phyloP scores from a whole-genome alignment of 306 rosid species.

The Rosa lucieae region DNA sequence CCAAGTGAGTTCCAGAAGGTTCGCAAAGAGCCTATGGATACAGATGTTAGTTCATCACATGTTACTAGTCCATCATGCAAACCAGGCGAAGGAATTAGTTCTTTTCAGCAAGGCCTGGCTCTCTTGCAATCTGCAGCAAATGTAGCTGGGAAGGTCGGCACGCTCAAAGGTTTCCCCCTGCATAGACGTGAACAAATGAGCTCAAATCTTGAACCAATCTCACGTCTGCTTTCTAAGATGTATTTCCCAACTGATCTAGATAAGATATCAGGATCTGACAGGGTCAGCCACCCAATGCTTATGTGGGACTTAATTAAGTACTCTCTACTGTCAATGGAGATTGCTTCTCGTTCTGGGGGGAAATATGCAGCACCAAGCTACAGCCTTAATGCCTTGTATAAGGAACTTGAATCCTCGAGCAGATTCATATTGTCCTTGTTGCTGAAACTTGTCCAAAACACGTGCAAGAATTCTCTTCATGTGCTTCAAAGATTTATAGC shows the following conservation, averaged over 20 bases:
- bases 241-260: constrained; percentile 65
- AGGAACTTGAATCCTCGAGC: constrained; percentile 80
- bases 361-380: constrained; percentile 60
- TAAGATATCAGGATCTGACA: constrained; percentile 44
- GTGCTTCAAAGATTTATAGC: constrained; percentile 85
- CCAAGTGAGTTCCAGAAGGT: constrained; percentile 54
- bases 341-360: constrained; percentile 82
- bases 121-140: constrained; percentile 70
- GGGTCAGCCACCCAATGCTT: constrained; percentile 69
- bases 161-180: constrained; percentile 52
- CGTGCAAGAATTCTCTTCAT: constrained; percentile 62
- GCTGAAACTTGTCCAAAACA: constrained; percentile 69
- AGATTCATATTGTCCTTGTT: constrained; percentile 77
- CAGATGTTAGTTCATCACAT: constrained; percentile 37
- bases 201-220: constrained; percentile 61
- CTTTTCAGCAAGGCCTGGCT: constrained; percentile 60
- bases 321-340: constrained; percentile 84
- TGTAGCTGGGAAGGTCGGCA: constrained; percentile 52
- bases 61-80: constrained; percentile 31
- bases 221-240: constrained; percentile 68
- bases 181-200: constrained; percentile 38
- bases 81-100: constrained; percentile 36
- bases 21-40: constrained; percentile 41
- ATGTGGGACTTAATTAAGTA: constrained; percentile 95
- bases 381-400: constrained; percentile 61